Base-by-base conservation (phyloP, 495 filamentous ascomycete genomes). In the Xylaria venustula region DNA sequence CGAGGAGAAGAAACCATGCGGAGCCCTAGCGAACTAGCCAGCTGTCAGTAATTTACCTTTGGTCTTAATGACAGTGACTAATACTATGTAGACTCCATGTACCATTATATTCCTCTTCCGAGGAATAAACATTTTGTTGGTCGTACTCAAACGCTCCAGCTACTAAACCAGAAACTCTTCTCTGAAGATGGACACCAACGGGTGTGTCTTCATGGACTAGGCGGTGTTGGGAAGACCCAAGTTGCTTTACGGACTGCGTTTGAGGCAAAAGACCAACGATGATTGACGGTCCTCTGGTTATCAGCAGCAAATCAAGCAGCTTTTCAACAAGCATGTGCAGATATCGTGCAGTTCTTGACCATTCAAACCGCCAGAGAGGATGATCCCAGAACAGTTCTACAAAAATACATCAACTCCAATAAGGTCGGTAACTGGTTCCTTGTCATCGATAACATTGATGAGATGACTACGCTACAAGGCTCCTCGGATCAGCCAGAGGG, bases 151-250 rank as follows among this genome's bases (percentile, higher is more conserved):
- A 30, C 7, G 26, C 36, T 54, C 28, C 12, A 44, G 34, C 20
- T 26, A 2, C 51, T 54, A 5, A 42, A 51, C n/a, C 1, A 61
- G 14, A 58, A 58, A 48, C 47, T 65, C 3, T 65, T 67, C 22
- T 22, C 36, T 9, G 44, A 50, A 9, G 32, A 56, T 42, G 60
- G 51, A 3, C 36, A 41, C 50, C 61, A 58, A 37, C 61, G 63
- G 42, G 41, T 73, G 12, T 74, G 77, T 0, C 56, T 85, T 7
- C 58, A 61, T 34, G 82, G 82, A 0, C 69, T 82, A 5, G 81
- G 79, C 0, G 81, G 80, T 0, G 66, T 81, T 4, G 80, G 80
- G 0, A 85, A 84, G 57, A 81, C 82, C 0, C 81, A 83, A 55
- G 64, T 86, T n/a, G 76, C 73, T 1, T 54, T 87, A 8, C 75